Percentiles rank a stretch among this genome's conserved stretches.
These are phyloP conservation scores for Tricholoma bakamatsutake DNA, from an alignment of 768 basidiomycete species.

Conservation along the genomic window DNA sequence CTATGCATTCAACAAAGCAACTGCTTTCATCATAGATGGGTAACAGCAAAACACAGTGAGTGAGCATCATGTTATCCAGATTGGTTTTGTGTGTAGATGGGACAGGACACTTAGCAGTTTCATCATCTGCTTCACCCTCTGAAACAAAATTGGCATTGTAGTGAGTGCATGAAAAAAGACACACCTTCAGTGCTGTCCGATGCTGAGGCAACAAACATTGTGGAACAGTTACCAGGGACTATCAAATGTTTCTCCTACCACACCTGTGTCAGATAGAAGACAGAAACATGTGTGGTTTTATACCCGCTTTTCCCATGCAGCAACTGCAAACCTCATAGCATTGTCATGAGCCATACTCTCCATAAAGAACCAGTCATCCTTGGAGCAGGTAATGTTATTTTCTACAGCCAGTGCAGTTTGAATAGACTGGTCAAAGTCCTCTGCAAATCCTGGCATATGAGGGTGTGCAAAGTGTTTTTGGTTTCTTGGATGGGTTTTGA, in stretches of 20 bases:
- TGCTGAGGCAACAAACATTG: no score
- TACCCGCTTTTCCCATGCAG: not conserved
- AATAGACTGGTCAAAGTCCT: not conserved
- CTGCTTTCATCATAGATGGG: not conserved
- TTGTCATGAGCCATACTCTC: not conserved
- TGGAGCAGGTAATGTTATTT: not conserved
- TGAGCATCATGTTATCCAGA: not conserved
- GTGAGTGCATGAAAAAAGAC: no score
- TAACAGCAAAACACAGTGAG: not conserved
- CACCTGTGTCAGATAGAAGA: not conserved
- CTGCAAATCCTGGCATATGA: not conserved
- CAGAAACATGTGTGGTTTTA: not conserved
- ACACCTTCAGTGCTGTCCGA: no score
- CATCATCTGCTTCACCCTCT: not conserved
- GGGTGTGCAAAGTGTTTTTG: not conserved
- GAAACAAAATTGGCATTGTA: not conserved
- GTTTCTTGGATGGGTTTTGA: not conserved
- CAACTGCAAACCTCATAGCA: not conserved
- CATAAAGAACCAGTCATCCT: not conserved
- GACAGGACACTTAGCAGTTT: not conserved
- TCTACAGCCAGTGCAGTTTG: not conserved
- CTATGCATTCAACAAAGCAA: not conserved
- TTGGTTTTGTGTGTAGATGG: not conserved
- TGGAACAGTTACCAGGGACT: no score
- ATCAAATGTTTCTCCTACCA: no score